A percentile compares a stretch with the other conserved stretches of the same genome.
These are phyloP conservation scores for Pseudogymnoascus sp. DNA, from an alignment of 2,329 filamentous ascomycete genomes.

Conservation along the genomic window DNA sequence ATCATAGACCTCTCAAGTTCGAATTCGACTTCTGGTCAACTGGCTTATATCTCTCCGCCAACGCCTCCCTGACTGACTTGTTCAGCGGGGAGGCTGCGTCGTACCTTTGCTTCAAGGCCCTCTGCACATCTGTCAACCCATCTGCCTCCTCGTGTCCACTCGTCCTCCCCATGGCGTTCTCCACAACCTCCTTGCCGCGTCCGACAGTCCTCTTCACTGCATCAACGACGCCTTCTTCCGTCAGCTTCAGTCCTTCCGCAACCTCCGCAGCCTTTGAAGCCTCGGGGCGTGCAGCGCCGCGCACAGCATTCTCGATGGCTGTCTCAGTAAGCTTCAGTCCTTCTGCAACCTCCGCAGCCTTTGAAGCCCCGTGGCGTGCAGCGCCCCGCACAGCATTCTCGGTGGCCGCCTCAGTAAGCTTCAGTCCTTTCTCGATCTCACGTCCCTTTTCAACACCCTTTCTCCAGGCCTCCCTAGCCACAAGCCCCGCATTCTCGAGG, in stretches of 20 bases:
- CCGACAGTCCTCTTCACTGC: constrained; percentile 35
- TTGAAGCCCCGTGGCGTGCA: not conserved
- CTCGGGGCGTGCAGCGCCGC: not conserved
- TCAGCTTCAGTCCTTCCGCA: constrained; percentile 24
- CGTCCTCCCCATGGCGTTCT: constrained; percentile 34
- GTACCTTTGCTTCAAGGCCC: constrained; percentile 48
- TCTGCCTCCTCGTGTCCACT: constrained; percentile 41
- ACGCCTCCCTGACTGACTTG: constrained; percentile 46
- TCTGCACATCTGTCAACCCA: constrained; percentile 31
- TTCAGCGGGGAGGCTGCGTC: constrained; percentile 36
- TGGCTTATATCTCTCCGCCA: constrained; percentile 50
- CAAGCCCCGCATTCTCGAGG: constrained; percentile 18
- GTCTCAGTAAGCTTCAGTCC: constrained; percentile 17
- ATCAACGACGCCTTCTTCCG: constrained; percentile 32
- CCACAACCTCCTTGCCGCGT: constrained; percentile 32
- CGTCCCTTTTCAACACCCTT: not conserved
- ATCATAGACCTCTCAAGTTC: constrained; percentile 31
- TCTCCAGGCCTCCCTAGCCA: constrained; percentile 13
- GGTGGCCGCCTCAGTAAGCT: not conserved
- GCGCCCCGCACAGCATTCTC: not conserved
- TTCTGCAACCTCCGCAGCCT: constrained; percentile 14
- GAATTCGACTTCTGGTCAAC: constrained; percentile 34
- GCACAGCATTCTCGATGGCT: not conserved
- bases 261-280: constrained; percentile 8
- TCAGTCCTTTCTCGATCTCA: not conserved